These are phyloP conservation scores for Yamadazyma atmosphaerica DNA, from an alignment of 1,139 yeast genomes.

Conservation along the genomic window DNA sequence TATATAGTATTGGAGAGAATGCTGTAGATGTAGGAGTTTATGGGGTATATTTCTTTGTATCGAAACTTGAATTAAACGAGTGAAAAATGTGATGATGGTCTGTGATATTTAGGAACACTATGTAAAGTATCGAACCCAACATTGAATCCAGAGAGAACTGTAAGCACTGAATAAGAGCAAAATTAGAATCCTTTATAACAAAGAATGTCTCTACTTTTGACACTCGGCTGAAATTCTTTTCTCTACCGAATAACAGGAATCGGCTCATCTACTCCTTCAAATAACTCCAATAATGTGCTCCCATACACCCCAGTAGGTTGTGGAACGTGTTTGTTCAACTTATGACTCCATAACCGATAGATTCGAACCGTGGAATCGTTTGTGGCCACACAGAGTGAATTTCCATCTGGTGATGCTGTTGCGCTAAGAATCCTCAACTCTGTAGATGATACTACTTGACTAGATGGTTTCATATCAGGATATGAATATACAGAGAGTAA, in stretches of 20 bases:
- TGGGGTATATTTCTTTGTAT: too few relatives aligned
- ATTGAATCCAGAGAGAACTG: too few relatives aligned
- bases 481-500: constrained; percentile 61
- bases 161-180: too few relatives aligned
- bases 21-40: too few relatives aligned
- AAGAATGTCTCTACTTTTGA: too few relatives aligned
- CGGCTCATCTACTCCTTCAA: constrained; percentile 48
- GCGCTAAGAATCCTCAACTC: constrained; percentile 66
- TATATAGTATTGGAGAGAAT: too few relatives aligned
- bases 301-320: constrained; percentile 42
- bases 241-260: neutral
- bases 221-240: too few relatives aligned
- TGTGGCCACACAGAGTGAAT: constrained; percentile 67
- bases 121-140: neutral
- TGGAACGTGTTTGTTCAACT: neutral
- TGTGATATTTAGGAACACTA: neutral
- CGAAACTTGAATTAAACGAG: too few relatives aligned
- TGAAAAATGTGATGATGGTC: neutral
- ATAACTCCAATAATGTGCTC: constrained; percentile 57
- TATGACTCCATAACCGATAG: constrained; percentile 63
- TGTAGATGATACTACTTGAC: constrained; percentile 52
- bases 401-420: constrained; percentile 61
- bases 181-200: too few relatives aligned
- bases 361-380: constrained; percentile 77
- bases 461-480: constrained; percentile 55